These are phyloP conservation scores for Trichosporon sp. DNA, from an alignment of 1,284 basidiomycete species.

Conservation along the genomic window DNA sequence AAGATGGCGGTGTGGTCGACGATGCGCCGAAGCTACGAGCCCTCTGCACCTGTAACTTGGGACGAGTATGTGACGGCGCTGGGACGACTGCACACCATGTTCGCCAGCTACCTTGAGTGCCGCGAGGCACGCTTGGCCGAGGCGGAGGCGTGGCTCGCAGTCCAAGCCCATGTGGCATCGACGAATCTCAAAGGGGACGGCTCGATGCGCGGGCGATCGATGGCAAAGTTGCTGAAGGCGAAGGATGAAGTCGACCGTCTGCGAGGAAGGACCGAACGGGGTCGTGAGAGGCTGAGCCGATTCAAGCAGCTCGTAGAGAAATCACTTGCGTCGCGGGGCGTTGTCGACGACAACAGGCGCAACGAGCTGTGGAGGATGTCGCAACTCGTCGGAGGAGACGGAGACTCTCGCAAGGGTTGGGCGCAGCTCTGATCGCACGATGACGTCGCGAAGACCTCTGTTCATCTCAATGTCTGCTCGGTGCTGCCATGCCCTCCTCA, in stretches of 20 bases:
- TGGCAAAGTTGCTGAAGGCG: background rate
- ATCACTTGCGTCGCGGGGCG: background rate
- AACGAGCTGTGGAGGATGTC: background rate
- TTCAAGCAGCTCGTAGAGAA: background rate
- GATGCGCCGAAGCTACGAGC: background rate
- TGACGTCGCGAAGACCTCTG: too few species aligned
- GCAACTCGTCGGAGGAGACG: background rate
- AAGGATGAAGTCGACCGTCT: background rate
- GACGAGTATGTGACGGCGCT: background rate
- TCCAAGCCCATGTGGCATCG: background rate
- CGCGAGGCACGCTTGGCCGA: background rate
- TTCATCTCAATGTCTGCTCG: too few species aligned
- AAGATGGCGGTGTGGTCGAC: background rate
- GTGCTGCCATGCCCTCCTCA: too few species aligned
- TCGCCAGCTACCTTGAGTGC: background rate
- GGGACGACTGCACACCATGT: background rate
- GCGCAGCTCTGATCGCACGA: too few species aligned
- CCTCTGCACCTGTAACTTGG: background rate
- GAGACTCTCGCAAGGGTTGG: background rate
- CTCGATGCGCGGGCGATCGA: background rate
- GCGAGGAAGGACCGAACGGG: background rate
- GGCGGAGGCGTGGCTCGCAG: background rate
- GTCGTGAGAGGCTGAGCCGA: background rate
- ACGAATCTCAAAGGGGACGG: background rate
- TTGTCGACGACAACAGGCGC: background rate